Conservation (phyloP, 2,329 filamentous ascomycete species). For the Chrysosporium queenslandicum region DNA sequence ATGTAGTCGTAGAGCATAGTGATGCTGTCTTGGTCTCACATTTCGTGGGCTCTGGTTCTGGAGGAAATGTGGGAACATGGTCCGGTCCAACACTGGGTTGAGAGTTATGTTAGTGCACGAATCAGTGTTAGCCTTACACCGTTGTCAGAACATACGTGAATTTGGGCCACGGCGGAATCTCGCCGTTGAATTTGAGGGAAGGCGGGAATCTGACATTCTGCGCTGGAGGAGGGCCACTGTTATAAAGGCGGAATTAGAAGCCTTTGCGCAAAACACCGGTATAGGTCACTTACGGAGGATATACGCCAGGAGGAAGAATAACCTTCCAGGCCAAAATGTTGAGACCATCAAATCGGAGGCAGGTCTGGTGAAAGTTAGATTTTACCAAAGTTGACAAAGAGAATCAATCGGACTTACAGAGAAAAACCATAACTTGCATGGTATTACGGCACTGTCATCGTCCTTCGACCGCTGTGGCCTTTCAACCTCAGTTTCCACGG, state of each 20-base stretch:
- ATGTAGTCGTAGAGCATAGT: constrained; percentile 9
- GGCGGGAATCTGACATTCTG: constrained; percentile 11
- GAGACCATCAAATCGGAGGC: constrained; percentile 7
- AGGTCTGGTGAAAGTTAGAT: constrained; percentile 5
- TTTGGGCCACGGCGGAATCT: constrained; percentile 14
- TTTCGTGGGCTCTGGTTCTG: constrained; percentile 7
- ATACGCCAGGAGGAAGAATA: constrained; percentile 12
- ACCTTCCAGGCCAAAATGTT: constrained; percentile 12
- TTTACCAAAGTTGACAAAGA: neutral
- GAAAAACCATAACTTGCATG: constrained; percentile 14
- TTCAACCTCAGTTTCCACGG: constrained; percentile 9
- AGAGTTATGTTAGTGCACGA: too few species aligned
- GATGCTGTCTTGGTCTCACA: constrained; percentile 12
- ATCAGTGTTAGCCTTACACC: neutral
- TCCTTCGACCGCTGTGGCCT: constrained; percentile 5
- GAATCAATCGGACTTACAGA: constrained; percentile 1
- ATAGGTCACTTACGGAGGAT: constrained; percentile 11
- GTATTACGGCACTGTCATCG: constrained; percentile 9
- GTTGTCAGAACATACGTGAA: constrained; percentile 9
- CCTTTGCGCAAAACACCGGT: neutral
- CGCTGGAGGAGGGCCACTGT: constrained; percentile 13
- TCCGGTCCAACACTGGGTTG: constrained; percentile 11
- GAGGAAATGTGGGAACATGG: constrained; percentile 9
- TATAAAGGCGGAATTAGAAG: neutral
- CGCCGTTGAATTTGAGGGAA: constrained; percentile 6